These are phyloP conservation scores for Aureobasidium sp. DNA, from an alignment of 2,329 filamentous ascomycete species.

Conservation along the genomic window DNA sequence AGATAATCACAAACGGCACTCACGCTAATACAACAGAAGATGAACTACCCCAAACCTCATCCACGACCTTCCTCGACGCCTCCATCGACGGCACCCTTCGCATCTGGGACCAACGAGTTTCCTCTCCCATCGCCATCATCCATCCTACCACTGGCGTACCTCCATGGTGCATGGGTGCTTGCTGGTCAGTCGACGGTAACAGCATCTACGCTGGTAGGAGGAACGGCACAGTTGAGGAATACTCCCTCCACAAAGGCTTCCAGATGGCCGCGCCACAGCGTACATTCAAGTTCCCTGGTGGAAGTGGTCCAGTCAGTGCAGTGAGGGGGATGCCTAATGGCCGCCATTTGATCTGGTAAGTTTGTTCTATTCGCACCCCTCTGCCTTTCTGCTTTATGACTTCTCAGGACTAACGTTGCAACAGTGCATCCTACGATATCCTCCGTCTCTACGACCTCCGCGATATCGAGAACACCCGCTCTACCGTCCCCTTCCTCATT, in stretches of 20 bases:
- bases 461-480: constrained; percentile 47
- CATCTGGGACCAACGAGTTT: constrained; percentile 83
- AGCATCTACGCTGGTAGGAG: constrained; percentile 86
- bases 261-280: constrained; percentile 66
- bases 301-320: constrained; percentile 82
- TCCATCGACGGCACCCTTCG: constrained; percentile 80
- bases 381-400: no score
- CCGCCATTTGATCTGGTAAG: constrained; percentile 76
- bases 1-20: constrained; percentile 22
- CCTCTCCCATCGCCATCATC: constrained; percentile 71
- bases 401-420: not conserved
- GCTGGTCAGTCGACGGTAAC: constrained; percentile 94
- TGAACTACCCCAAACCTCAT: constrained; percentile 46
- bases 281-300: constrained; percentile 77
- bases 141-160: constrained; percentile 65
- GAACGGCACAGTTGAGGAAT: constrained; percentile 92
- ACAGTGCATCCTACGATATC: constrained; percentile 83
- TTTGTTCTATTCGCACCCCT: no score
- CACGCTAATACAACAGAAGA: constrained; percentile 24
- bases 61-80: constrained; percentile 79
- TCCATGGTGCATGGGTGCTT: constrained; percentile 95
- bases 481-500: constrained; percentile 88
- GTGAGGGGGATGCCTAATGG: constrained; percentile 88
- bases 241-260: constrained; percentile 63
- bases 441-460: constrained; percentile 79